These are phyloP conservation scores for Chrysoporthe deuterocubensis DNA, from an alignment of 2,329 filamentous ascomycete genomes.

Conservation along the genomic window DNA sequence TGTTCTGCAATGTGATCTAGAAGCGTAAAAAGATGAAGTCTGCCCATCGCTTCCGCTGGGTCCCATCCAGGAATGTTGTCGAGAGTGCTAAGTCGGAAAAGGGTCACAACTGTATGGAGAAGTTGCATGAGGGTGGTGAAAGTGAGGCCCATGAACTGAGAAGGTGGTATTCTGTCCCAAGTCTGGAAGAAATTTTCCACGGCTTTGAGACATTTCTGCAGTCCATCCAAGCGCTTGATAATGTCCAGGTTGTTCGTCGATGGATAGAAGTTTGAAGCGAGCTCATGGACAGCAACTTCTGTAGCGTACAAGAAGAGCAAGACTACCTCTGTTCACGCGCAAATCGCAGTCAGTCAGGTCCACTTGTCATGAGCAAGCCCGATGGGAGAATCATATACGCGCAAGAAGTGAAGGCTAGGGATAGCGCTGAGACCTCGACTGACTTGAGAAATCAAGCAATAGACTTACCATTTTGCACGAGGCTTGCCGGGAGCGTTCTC, in stretches of 20 bases:
- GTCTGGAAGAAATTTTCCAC: slow-evolving; percentile 40
- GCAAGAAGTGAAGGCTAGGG: not conserved
- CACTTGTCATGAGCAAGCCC: not conserved
- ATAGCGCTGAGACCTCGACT: not conserved
- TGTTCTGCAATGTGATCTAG: slow-evolving; percentile 32
- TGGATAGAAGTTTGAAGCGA: slow-evolving; percentile 33
- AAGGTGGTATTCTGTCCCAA: slow-evolving; percentile 38
- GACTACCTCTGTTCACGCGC: slow-evolving; percentile 38
- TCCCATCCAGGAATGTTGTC: slow-evolving; percentile 45
- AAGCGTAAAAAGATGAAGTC: slow-evolving; percentile 41
- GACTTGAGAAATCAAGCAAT: not conserved
- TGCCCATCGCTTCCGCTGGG: slow-evolving; percentile 37
- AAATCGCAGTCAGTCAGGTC: not conserved
- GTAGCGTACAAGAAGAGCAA: slow-evolving; percentile 40
- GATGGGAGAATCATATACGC: not conserved
- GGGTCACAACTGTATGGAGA: slow-evolving; percentile 38
- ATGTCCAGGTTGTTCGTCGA: slow-evolving; percentile 16
- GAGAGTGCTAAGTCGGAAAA: slow-evolving; percentile 39
- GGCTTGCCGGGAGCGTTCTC: slow-evolving; percentile 32
- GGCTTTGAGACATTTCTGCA: slow-evolving; percentile 37
- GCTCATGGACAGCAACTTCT: slow-evolving; percentile 45
- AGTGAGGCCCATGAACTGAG: slow-evolving; percentile 38
- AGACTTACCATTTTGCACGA: slow-evolving; percentile 32
- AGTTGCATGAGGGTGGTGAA: slow-evolving; percentile 42
- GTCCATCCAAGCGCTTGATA: slow-evolving; percentile 31